These are phyloP conservation scores for Fusarium camptoceras DNA, from an alignment of 2,329 filamentous ascomycete species.

Conservation along the genomic window DNA sequence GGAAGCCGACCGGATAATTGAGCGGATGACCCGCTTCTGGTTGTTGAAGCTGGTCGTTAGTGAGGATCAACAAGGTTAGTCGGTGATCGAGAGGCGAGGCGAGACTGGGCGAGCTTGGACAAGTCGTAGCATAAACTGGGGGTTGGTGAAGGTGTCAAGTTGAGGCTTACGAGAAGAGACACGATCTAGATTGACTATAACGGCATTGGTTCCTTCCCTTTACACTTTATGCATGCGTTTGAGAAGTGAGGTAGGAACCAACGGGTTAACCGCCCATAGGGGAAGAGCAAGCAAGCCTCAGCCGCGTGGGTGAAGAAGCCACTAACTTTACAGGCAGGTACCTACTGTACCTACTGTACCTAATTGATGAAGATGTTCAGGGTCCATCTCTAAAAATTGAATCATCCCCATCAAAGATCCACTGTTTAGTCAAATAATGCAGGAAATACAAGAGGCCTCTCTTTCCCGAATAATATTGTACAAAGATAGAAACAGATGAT, in stretches of 20 bases:
- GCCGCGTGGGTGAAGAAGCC: background rate
- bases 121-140: background rate
- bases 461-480: conserved; percentile 11
- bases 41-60: background rate
- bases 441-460: conserved; percentile 34
- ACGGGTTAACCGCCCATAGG: background rate
- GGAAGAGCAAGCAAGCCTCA: conserved; percentile 7
- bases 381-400: conserved; percentile 17
- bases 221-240: background rate
- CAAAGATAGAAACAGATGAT: conserved; percentile 32
- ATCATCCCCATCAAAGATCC: conserved; percentile 8
- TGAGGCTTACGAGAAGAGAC: background rate
- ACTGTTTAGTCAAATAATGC: conserved; percentile 20
- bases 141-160: background rate
- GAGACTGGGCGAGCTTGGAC: background rate
- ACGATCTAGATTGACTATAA: background rate
- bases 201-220: background rate
- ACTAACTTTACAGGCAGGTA: conserved; percentile 1
- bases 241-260: background rate
- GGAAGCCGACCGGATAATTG: conserved; percentile 36
- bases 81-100: background rate
- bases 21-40: conserved; percentile 32
- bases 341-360: too few species aligned
- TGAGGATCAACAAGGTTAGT: conserved; percentile 4
- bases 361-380: conserved; percentile 27